Percentiles rank a stretch among this genome's conserved stretches.
phyloP scores from a whole-genome alignment of 139 green algal species.

The Picochlorum sp. region DNA sequence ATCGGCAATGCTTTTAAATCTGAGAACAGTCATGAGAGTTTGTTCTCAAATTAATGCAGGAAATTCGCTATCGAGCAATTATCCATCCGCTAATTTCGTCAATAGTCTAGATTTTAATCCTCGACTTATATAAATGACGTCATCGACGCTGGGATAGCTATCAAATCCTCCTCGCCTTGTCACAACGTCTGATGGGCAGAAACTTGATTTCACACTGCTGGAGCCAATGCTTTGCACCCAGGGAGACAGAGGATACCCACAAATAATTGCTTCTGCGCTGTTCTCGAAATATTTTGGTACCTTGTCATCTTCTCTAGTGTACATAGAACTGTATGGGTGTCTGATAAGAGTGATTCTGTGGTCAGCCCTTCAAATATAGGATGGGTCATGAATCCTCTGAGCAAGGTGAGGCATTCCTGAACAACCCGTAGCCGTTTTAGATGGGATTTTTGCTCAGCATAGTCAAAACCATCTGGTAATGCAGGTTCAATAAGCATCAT shows the following conservation, averaged over 20 bases:
- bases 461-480: too few relatives aligned
- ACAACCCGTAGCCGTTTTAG: constrained; percentile 24
- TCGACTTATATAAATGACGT: constrained; percentile 1
- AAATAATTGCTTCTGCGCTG: neutral
- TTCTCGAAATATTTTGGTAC: neutral
- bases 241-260: constrained; percentile 13
- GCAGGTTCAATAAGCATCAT: too few relatives aligned
- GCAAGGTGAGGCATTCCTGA: constrained; percentile 27
- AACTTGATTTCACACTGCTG: constrained; percentile 4
- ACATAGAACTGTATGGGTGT: too few relatives aligned
- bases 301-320: too few relatives aligned
- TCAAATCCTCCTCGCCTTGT: neutral
- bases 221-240: constrained; percentile 24
- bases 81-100: too few relatives aligned
- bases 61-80: too few relatives aligned
- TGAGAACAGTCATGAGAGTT: constrained; percentile 1
- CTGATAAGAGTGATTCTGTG: too few relatives aligned
- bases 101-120: neutral
- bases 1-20: constrained; percentile 5
- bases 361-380: too few relatives aligned
- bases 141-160: constrained; percentile 16
- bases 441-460: constrained; percentile 12
- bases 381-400: constrained; percentile 15
- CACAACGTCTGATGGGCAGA: neutral
- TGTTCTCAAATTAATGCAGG: neutral